Percentiles rank a stretch among this genome's conserved stretches.
Evolutionary conservation across 169 alveolate genomes (phyloP).

Genomic region (Plasmodium gonderi): DNA sequence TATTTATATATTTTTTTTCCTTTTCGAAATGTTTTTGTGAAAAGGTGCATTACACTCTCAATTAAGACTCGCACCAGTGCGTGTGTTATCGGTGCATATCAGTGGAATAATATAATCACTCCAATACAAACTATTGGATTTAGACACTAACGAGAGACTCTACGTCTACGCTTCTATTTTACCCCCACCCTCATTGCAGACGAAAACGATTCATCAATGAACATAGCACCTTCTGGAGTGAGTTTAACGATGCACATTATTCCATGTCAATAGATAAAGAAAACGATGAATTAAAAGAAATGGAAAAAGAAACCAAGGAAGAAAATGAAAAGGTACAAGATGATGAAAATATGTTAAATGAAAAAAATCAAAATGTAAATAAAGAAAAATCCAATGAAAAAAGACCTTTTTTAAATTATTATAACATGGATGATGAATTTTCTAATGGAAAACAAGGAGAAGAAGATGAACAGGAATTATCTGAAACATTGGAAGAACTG

Average conservation of each 20-base stretch:
- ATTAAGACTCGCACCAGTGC: too few relatives aligned
- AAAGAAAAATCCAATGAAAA: background rate
- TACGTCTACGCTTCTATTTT: background rate
- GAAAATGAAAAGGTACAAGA: background rate
- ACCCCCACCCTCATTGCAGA: background rate
- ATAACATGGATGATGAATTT: background rate
- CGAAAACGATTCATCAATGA: constrained; percentile 65
- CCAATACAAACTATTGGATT: background rate
- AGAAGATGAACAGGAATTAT: background rate
- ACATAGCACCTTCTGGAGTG: constrained; percentile 73
- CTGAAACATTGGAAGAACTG: background rate
- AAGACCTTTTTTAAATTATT: background rate
- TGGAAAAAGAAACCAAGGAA: background rate
- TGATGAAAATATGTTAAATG: background rate
- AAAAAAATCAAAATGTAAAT: background rate
- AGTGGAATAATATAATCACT: background rate
- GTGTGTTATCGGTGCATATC: too few relatives aligned
- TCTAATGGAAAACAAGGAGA: background rate
- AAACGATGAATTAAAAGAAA: background rate
- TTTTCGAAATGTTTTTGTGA: too few relatives aligned
- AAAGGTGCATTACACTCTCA: too few relatives aligned
- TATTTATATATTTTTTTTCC: background rate
- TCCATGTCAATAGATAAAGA: background rate
- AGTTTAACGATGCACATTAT: constrained; percentile 35
- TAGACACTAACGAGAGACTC: too few relatives aligned